A percentile compares a stretch with the other conserved stretches of the same genome.
phyloP scores from a whole-genome alignment of 495 filamentous ascomycete species.

The Talaromyces wortmannii region DNA sequence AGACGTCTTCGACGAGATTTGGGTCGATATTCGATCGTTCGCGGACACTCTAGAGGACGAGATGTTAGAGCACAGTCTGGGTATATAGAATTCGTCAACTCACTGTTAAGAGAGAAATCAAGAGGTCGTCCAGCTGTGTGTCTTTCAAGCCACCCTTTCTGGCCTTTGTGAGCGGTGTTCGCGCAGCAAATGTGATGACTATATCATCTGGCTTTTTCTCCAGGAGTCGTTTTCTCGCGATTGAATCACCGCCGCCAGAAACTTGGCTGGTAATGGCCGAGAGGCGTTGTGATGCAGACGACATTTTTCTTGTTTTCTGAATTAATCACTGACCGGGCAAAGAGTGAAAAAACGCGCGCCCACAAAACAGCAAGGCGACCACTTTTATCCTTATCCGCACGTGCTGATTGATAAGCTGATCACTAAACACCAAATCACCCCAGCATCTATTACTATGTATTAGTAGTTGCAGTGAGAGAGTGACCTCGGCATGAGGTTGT shows the following conservation, averaged over 20 bases:
- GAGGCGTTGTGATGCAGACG: slow-evolving; percentile 35
- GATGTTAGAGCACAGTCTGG: not conserved
- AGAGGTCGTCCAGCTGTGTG: slow-evolving; percentile 73
- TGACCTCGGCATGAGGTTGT: too few species aligned
- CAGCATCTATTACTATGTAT: not conserved
- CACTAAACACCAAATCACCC: not conserved
- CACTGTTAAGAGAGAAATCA: slow-evolving; percentile 72
- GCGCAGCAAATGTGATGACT: slow-evolving; percentile 70
- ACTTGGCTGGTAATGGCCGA: slow-evolving; percentile 34
- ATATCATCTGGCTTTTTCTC: slow-evolving; percentile 38
- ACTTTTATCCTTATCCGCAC: not conserved
- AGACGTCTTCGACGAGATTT: slow-evolving; percentile 83
- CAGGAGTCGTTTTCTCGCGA: slow-evolving; percentile 26
- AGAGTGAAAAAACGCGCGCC: too few species aligned
- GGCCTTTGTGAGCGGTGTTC: slow-evolving; percentile 74
- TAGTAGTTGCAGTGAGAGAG: not conserved
- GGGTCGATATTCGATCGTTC: slow-evolving; percentile 75
- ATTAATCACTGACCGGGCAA: not conserved
- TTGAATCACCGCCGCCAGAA: slow-evolving; percentile 17
- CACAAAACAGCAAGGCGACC: too few species aligned
- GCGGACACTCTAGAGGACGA: slow-evolving; percentile 39
- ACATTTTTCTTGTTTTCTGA: slow-evolving; percentile 20
- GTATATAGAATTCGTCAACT: slow-evolving; percentile 13
- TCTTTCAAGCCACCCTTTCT: slow-evolving; percentile 88
- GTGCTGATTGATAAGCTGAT: not conserved